phyloP scores from a whole-genome alignment of 1,284 basidiomycete genomes.

The Coniferiporia sulphurascens region DNA sequence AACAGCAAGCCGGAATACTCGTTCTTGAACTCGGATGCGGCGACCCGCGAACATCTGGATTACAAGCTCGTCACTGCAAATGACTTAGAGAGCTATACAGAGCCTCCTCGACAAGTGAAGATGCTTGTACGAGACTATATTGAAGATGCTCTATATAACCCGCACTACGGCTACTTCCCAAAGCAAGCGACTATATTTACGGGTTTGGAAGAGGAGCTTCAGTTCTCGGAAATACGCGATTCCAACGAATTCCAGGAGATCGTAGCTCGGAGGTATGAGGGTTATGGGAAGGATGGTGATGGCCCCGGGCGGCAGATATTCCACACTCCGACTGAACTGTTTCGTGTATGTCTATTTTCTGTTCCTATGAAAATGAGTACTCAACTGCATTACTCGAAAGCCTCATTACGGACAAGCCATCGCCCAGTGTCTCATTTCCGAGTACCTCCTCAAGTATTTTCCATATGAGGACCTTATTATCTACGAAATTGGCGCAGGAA shows the following conservation, averaged over 20 bases:
- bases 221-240: constrained; percentile 69
- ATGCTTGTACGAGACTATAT: constrained; percentile 98
- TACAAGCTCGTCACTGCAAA: constrained; percentile 74
- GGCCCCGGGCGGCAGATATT: constrained; percentile 90
- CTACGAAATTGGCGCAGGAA: constrained; percentile 97
- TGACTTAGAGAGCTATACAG: constrained; percentile 52
- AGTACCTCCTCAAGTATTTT: constrained; percentile 92
- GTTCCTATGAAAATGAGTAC: constrained; percentile 18
- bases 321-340: constrained; percentile 98
- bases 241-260: constrained; percentile 76
- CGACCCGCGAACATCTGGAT: constrained; percentile 43
- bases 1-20: constrained; percentile 42
- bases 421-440: constrained; percentile 81
- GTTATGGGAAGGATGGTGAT: constrained; percentile 58
- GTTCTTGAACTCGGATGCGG: constrained; percentile 38
- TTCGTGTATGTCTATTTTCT: constrained; percentile 64
- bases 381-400: constrained; percentile 35
- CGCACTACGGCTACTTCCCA: constrained; percentile 95
- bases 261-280: constrained; percentile 72
- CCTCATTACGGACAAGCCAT: constrained; percentile 94
- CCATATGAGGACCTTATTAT: constrained; percentile 94
- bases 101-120: constrained; percentile 78
- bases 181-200: constrained; percentile 87
- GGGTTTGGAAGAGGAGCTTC: constrained; percentile 58
- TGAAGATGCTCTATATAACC: constrained; percentile 96